Evolutionary conservation across 192 early-diverging fungal species (phyloP), one percentile per base, ranked within the genome.

Genomic region (Coemansia brasiliensis): DNA sequence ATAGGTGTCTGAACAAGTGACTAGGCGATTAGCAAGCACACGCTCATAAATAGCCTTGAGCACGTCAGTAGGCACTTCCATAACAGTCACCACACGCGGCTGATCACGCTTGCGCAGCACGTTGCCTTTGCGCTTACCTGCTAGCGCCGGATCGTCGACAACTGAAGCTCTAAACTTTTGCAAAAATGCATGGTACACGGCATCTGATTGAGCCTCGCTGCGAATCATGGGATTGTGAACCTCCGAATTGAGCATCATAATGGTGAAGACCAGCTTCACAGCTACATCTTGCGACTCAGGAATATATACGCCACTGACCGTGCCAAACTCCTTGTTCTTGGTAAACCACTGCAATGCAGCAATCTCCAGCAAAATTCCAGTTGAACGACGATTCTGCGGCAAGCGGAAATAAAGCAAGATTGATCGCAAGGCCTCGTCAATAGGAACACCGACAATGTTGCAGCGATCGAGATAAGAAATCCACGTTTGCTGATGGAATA

Each of bases 31-130:
- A 11, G 67, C 67, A 17, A 42, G 27, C 9, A 80, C 64, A 39
- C 78, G 71, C 15, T 80, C 67, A 44, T 60, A 80, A 61, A 80
- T 71, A 16, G 60, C 64, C 21, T 24, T 25, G 13, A 80, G 72
- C 27, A 41, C 22, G 11, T 70, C 68, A n/a, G 67, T 18, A 4
- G 78, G 78, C 7, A 74, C 78, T 54, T 80, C 78, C 78, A 80
- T 80, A 32, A 80, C 44, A 12, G 72, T 70, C 24, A 80, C 57
- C 11, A 80, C 78, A 49, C 78, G 78, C 42, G 67, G 78, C 67
- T 80, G 78, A 55, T 80, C 78, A 59, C 78, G 78, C 67, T 80
- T 80, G 40, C 78, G 67, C 68, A 80, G 61, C 21, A 80, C 78
- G 40, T 74, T 80, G 63, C 68, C 78, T 59, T 80, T 80, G 67